Evolutionary conservation across 2,329 filamentous ascomycete genomes (phyloP).

Genomic region (Didymella keratinophila): DNA sequence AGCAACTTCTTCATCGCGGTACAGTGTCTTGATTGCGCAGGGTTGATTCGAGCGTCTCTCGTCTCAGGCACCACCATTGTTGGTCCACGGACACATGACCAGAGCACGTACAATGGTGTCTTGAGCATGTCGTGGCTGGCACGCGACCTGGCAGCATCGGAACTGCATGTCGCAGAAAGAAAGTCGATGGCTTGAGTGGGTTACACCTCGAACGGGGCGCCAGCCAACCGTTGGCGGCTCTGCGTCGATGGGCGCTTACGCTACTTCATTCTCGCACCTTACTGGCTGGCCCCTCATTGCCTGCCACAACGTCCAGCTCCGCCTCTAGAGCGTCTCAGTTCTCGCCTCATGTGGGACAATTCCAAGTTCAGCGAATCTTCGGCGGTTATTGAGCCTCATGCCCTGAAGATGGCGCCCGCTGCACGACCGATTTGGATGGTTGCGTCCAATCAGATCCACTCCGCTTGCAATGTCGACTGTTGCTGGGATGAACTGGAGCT

Average conservation of each 20-base stretch:
- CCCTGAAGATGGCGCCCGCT: constrained; percentile 45
- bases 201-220: constrained; percentile 23
- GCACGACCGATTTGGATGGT: constrained; percentile 33
- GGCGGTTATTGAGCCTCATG: constrained; percentile 47
- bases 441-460: constrained; percentile 45
- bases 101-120: neutral
- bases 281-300: constrained; percentile 40
- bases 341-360: constrained; percentile 45
- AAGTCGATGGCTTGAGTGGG: constrained; percentile 13
- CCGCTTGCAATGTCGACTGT: constrained; percentile 31
- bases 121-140: constrained; percentile 5
- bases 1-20: neutral
- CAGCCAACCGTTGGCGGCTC: constrained; percentile 35
- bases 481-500: constrained; percentile 36
- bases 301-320: constrained; percentile 41
- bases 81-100: neutral
- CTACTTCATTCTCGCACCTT: constrained; percentile 27
- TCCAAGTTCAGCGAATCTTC: constrained; percentile 46
- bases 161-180: constrained; percentile 14
- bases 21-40: neutral
- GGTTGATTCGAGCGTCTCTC: neutral
- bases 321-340: constrained; percentile 49
- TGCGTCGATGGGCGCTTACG: constrained; percentile 36
- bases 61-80: constrained; percentile 11
- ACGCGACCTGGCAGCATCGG: constrained; percentile 8